These are phyloP conservation scores for Arachnopeziza araneosa DNA, from an alignment of 2,329 filamentous ascomycete species.

Conservation along the genomic window DNA sequence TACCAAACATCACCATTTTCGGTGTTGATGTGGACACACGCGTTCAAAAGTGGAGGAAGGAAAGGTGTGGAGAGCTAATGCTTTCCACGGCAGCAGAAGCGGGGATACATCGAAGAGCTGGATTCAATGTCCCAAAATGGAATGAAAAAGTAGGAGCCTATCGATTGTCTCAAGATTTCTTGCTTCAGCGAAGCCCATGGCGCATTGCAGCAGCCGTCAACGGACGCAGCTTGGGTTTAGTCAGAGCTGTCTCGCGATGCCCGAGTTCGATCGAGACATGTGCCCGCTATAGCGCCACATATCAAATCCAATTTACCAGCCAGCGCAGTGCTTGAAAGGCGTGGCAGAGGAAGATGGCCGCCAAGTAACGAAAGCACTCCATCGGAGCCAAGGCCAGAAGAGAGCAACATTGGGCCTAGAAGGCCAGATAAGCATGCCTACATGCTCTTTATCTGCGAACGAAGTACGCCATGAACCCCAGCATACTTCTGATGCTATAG, in stretches of 20 bases:
- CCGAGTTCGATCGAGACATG: conserved; percentile 2
- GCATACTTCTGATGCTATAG: not conserved
- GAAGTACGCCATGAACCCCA: not conserved
- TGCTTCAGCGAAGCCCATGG: conserved; percentile 14
- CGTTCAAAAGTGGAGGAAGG: conserved; percentile 29
- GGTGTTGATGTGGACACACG: conserved; percentile 26
- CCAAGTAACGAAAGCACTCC: not conserved
- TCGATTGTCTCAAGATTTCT: conserved; percentile 2
- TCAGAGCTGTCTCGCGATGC: conserved; percentile 6
- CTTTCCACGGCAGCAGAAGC: conserved; percentile 17
- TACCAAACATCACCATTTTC: conserved; percentile 19
- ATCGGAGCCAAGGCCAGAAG: not conserved
- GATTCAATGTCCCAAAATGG: conserved; percentile 30
- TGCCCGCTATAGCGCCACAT: not conserved
- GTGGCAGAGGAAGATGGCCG: not conserved
- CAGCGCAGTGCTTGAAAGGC: not conserved
- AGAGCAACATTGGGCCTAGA: not conserved
- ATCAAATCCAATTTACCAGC: not conserved
- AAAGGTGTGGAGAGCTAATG: conserved; percentile 31
- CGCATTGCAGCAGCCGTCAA: conserved; percentile 21
- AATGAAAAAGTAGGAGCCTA: conserved; percentile 18
- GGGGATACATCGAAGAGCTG: conserved; percentile 22
- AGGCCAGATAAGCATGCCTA: not conserved
- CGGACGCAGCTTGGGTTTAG: conserved; percentile 19
- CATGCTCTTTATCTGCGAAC: not conserved